Percentiles rank a stretch among this genome's conserved stretches.
These are phyloP conservation scores for Russula sp. DNA, from an alignment of 768 basidiomycete genomes.

Conservation along the genomic window DNA sequence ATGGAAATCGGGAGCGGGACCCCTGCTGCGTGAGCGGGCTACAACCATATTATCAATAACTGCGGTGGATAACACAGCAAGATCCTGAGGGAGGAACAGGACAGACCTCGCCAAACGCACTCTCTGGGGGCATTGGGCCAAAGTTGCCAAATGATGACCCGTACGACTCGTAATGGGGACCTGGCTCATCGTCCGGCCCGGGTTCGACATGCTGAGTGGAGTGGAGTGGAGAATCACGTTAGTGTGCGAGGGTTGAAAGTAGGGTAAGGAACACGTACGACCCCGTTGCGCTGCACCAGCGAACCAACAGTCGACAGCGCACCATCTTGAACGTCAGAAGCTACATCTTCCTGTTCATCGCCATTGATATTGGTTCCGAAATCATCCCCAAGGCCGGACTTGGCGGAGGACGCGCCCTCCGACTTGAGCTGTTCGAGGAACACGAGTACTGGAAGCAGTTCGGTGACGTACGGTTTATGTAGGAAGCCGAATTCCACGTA, in stretches of 20 bases:
- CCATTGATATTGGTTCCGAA: conserved; percentile 12
- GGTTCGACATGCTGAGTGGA: conserved; percentile 44
- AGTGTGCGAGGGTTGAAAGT: not conserved
- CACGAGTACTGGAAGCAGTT: conserved; percentile 17
- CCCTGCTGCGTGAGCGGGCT: conserved; percentile 19
- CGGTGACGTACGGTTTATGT: not conserved
- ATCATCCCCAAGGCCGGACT: conserved; percentile 16
- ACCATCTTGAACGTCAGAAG: conserved; percentile 59
- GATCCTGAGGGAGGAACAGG: not conserved
- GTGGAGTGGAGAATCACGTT: conserved; percentile 17
- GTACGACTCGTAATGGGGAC: conserved; percentile 66
- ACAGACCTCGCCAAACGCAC: conserved; percentile 23
- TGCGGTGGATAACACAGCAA: not conserved
- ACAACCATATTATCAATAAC: not conserved
- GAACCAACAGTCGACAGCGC: conserved; percentile 51
- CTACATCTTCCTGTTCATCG: conserved; percentile 41
- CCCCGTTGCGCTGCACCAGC: conserved; percentile 21
- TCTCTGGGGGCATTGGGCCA: conserved; percentile 48
- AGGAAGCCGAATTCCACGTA: not conserved
- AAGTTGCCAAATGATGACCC: conserved; percentile 72
- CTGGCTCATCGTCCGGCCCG: conserved; percentile 59
- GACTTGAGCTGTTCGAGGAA: conserved; percentile 22
- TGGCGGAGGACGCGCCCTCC: conserved; percentile 12
- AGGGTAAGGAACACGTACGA: conserved; percentile 13
- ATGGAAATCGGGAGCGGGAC: conserved; percentile 20